Evolutionary conservation across 2,329 filamentous ascomycete genomes (phyloP).

Genomic region (Cladophialophora bantiana): DNA sequence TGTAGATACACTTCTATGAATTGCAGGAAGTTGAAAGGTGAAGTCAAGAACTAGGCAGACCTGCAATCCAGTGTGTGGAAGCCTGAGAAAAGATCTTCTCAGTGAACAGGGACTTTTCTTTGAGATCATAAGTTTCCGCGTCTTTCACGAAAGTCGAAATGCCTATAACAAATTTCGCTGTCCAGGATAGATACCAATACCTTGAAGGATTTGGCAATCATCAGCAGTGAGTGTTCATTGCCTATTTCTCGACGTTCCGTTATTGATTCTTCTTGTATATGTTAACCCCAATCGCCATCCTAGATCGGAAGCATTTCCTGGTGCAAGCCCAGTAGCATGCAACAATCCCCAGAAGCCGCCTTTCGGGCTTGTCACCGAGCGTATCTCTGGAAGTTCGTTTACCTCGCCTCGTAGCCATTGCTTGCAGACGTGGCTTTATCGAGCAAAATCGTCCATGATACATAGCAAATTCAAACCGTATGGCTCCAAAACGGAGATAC

Average conservation of each 20-base stretch:
- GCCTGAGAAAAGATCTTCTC: not conserved
- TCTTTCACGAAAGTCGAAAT: slow-evolving; percentile 2
- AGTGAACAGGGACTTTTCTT: not conserved
- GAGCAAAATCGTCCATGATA: slow-evolving; percentile 62
- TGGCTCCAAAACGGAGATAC: slow-evolving; percentile 32
- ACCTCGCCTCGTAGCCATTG: slow-evolving; percentile 64
- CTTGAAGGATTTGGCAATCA: slow-evolving; percentile 34
- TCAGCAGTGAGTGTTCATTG: slow-evolving; percentile 27
- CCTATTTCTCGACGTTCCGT: not conserved
- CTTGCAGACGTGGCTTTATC: slow-evolving; percentile 66
- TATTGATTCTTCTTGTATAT: not conserved
- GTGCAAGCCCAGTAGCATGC: slow-evolving; percentile 49
- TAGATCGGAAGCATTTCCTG: slow-evolving; percentile 47
- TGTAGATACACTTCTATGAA: not conserved
- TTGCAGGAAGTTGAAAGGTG: not conserved
- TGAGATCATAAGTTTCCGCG: not conserved
- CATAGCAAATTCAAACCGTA: slow-evolving; percentile 47
- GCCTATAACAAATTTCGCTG: slow-evolving; percentile 29
- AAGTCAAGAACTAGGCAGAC: not conserved
- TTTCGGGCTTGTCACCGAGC: slow-evolving; percentile 46
- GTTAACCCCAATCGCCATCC: not conserved
- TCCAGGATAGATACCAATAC: slow-evolving; percentile 33
- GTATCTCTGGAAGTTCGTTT: slow-evolving; percentile 60
- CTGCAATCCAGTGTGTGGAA: too few relatives aligned
- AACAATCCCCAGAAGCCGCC: slow-evolving; percentile 49